Percentiles rank a stretch among this genome's conserved stretches.
These are phyloP conservation scores for Termitomyces titanicus DNA, from an alignment of 768 basidiomycete species.

Conservation along the genomic window DNA sequence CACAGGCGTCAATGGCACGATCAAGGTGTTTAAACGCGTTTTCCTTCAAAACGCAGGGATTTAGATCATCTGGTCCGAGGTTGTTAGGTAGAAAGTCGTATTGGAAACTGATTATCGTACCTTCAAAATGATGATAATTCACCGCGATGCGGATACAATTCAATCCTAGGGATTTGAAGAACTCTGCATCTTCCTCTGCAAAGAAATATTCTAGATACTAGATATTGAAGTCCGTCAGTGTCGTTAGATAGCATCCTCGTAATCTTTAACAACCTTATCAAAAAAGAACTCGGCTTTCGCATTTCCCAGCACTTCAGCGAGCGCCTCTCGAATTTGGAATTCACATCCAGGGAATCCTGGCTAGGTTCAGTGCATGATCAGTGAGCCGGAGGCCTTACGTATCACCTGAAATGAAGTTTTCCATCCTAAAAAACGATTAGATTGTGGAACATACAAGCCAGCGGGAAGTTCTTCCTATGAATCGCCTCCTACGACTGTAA, in stretches of 20 bases:
- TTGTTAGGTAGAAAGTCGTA: not conserved
- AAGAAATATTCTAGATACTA: conserved; percentile 86
- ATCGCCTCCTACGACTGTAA: not conserved
- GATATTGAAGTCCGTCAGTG: conserved; percentile 2
- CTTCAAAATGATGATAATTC: conserved; percentile 73
- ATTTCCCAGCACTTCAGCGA: conserved; percentile 61
- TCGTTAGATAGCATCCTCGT: not conserved
- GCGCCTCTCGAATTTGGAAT: conserved; percentile 66
- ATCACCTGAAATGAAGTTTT: conserved; percentile 68
- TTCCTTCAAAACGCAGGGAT: conserved; percentile 71
- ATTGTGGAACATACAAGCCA: not conserved
- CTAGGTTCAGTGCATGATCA: not conserved
- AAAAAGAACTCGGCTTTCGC: conserved; percentile 76
- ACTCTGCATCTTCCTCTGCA: conserved; percentile 65
- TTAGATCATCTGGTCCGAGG: conserved; percentile 52
- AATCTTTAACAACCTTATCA: conserved; percentile 52
- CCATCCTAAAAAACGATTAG: conserved; percentile 45
- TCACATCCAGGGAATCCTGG: conserved; percentile 81
- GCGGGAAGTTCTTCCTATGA: not conserved
- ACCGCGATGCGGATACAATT: conserved; percentile 77
- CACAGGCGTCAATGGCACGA: conserved; percentile 69
- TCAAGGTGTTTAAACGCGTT: conserved; percentile 83
- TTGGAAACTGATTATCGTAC: conserved; percentile 18
- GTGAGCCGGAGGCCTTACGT: not conserved
- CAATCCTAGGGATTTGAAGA: conserved; percentile 74